A percentile compares a stretch with the other conserved stretches of the same genome.
These are phyloP conservation scores for Auxenochlorella pyrenoidosa DNA, from an alignment of 139 green algal genomes.

Conservation along the genomic window DNA sequence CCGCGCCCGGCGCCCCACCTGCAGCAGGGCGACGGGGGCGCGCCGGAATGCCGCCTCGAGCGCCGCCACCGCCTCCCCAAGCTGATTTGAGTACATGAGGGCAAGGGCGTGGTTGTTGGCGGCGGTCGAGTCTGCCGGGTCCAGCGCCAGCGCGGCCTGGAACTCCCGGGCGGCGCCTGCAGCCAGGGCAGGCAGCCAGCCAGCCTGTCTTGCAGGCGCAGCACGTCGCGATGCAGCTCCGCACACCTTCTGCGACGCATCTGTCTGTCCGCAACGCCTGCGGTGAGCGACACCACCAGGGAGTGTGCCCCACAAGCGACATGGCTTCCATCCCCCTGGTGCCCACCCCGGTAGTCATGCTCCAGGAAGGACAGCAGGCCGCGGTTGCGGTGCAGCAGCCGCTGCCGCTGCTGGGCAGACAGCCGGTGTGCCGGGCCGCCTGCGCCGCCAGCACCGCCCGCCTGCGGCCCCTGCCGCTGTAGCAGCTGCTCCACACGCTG, in stretches of 20 bases:
- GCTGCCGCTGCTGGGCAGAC: background rate
- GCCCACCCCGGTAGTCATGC: slow-evolving; percentile 44
- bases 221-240: background rate
- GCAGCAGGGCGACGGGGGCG: background rate
- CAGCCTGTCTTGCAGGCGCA: background rate
- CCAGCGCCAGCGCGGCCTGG: background rate
- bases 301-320: no score
- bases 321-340: background rate
- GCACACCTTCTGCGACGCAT: background rate
- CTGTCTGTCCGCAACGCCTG: no score
- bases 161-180: slow-evolving; percentile 45
- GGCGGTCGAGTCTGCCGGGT: slow-evolving; percentile 17
- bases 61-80: slow-evolving; percentile 16
- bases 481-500: slow-evolving; percentile 10
- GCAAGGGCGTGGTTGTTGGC: slow-evolving; percentile 39
- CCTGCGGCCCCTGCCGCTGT: background rate
- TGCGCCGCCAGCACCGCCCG: background rate
- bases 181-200: background rate
- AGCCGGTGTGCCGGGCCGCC: background rate
- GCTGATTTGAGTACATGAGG: slow-evolving; percentile 42
- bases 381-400: slow-evolving; percentile 22
- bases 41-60: slow-evolving; percentile 3
- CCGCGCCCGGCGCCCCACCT: background rate
- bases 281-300: no score
- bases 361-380: slow-evolving; percentile 45